Base-by-base conservation (phyloP, 495 filamentous ascomycete species). In the Lentithecium fluviatile region DNA sequence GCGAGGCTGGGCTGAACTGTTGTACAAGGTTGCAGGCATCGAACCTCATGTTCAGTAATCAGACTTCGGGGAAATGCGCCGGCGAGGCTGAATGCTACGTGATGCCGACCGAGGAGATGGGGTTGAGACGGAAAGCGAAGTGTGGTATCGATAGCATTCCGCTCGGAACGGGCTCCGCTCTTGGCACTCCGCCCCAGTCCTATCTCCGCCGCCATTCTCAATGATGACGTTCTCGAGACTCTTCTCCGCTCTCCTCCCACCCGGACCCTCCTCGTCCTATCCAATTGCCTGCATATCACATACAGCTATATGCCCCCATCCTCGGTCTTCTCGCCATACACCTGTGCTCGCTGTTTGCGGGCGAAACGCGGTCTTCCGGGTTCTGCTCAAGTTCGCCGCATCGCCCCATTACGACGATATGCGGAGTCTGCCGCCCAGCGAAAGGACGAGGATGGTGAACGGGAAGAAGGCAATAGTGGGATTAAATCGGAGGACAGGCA, bases 281-380 rank as follows among this genome's bases (percentile, higher is more conserved):
- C 24, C 51, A 42, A 20, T 25, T 42, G 19, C 49, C 5, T 42
- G 12, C 10, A 8, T 42, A 1, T 7, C 17, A 6, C 34, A 38
- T 25, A 10, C 11, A 36, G 34, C 62, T 61, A 61, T 43, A 66
- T 66, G 63, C 63, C 57, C 25, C 25, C 50, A 19, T 29, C 57
- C 19, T 26, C 51, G 2, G 19, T 38, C 17, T 13, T 43, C n/a
- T 15, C 38, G 38, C 46, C 40, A 29, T 61, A 60, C 48, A 69
- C 60, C 37, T 69, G 60, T 58, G 62, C 69, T 67, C 68, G 70
- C 67, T 69, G 64, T 48, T 52, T 69, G 65, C 66, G 68, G 52
- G 64, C 52, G n/a, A 62, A 17, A 21, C 50, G 52, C 13, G 13
- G 5, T 6, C 3, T 43, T 43, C 40, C 19, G 34, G n/a, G 11